A percentile compares a stretch with the other conserved stretches of the same genome.
Evolutionary conservation across 2,329 filamentous ascomycete species (phyloP).

Genomic region (Cytospora leucostoma): DNA sequence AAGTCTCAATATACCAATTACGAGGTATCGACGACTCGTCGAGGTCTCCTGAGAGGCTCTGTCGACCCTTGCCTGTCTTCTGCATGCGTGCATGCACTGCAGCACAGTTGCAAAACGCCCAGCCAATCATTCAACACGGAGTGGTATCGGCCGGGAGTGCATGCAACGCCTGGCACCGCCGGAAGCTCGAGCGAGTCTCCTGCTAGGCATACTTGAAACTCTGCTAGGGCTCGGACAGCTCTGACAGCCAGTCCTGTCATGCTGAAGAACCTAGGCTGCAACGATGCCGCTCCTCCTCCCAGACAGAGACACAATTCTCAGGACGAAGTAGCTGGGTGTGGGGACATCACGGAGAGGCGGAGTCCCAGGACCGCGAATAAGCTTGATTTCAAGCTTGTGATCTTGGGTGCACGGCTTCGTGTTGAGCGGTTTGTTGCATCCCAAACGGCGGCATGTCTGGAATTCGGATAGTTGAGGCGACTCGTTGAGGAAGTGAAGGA

Average conservation of each 20-base stretch:
- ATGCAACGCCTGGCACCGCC: slow-evolving; percentile 13
- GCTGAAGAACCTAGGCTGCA: not conserved
- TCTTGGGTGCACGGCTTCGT: not conserved
- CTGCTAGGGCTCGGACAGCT: slow-evolving; percentile 14
- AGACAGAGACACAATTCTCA: not conserved
- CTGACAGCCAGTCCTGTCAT: slow-evolving; percentile 22
- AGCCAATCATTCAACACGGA: slow-evolving; percentile 26
- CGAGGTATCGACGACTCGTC: slow-evolving; percentile 4
- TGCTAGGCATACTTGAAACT: slow-evolving; percentile 6
- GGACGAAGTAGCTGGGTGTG: not conserved
- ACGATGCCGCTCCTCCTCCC: slow-evolving; percentile 3
- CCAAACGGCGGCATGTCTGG: not conserved
- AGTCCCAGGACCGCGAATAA: not conserved
- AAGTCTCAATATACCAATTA: slow-evolving; percentile 1
- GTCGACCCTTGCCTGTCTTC: slow-evolving; percentile 10
- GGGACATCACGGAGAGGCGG: not conserved
- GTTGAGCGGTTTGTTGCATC: not conserved
- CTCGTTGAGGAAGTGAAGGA: not conserved
- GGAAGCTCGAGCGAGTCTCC: not conserved
- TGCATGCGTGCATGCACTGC: slow-evolving; percentile 1
- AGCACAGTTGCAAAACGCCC: slow-evolving; percentile 1
- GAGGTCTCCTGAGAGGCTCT: not conserved
- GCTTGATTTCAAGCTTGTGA: not conserved
- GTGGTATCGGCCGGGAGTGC: slow-evolving; percentile 5
- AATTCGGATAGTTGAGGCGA: not conserved